phyloP scores from a whole-genome alignment of 768 basidiomycete species.

The Psilocybe cubensis region DNA sequence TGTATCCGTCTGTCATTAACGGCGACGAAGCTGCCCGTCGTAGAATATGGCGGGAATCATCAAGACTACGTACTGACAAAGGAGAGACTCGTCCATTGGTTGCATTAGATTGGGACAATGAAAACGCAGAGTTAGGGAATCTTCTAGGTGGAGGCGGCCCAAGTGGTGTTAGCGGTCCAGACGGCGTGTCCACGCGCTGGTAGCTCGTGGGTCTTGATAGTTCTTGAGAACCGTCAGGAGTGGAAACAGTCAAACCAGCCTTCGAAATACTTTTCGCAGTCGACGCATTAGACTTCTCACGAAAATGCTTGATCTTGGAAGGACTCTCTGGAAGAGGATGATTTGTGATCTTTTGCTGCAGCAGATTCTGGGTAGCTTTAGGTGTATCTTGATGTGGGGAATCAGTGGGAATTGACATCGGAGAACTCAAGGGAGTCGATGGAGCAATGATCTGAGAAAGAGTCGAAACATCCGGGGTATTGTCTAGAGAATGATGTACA shows the following conservation, averaged over 20 bases:
- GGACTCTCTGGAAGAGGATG: constrained; percentile 41
- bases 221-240: constrained; percentile 19
- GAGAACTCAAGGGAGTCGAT: constrained; percentile 45
- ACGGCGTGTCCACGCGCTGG: constrained; percentile 66
- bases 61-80: constrained; percentile 14
- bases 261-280: constrained; percentile 23
- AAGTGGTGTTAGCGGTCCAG: constrained; percentile 60
- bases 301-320: constrained; percentile 26
- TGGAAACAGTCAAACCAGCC: constrained; percentile 29
- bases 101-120: constrained; percentile 61
- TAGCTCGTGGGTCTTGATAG: constrained; percentile 44
- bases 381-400: constrained; percentile 20
- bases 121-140: constrained; percentile 51
- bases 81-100: constrained; percentile 20
- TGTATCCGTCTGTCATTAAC: constrained; percentile 48
- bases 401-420: constrained; percentile 21
- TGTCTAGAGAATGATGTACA: constrained; percentile 75
- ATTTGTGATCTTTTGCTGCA: constrained; percentile 37
- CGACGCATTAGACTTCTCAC: constrained; percentile 34
- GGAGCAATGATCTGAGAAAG: constrained; percentile 44
- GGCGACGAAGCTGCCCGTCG: constrained; percentile 61
- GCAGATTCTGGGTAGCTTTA: constrained; percentile 25
- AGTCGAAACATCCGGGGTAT: constrained; percentile 49
- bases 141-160: constrained; percentile 70
- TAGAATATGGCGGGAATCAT: constrained; percentile 26